Evolutionary conservation across 1,284 basidiomycete species (phyloP).

Genomic region (Apiotrichum gamsii): DNA sequence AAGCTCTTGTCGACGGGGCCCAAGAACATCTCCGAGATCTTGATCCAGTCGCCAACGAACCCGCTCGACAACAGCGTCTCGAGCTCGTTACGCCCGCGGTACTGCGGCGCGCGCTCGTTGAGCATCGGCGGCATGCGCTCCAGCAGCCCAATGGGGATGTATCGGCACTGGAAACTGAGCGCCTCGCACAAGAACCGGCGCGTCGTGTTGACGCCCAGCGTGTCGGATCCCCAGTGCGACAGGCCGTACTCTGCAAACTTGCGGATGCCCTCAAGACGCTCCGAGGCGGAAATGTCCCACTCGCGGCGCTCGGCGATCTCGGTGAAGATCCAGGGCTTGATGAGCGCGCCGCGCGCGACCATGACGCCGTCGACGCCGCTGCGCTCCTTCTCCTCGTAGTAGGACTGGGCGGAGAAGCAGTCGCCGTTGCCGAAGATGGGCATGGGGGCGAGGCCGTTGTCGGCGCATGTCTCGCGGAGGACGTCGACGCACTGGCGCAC

Average conservation of each 20-base stretch:
- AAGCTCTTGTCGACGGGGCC: constrained; percentile 63
- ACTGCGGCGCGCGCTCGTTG: constrained; percentile 85
- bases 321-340: constrained; percentile 94
- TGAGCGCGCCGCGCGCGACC: constrained; percentile 88
- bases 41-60: constrained; percentile 87
- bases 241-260: constrained; percentile 79
- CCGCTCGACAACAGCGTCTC: constrained; percentile 78
- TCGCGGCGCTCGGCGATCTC: constrained; percentile 87
- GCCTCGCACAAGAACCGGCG: constrained; percentile 91
- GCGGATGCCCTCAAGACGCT: constrained; percentile 79
- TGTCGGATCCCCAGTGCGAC: constrained; percentile 74
- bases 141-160: constrained; percentile 88
- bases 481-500: constrained; percentile 78
- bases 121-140: constrained; percentile 73
- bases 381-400: constrained; percentile 62
- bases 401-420: constrained; percentile 69
- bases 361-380: constrained; percentile 89
- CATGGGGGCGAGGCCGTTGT: constrained; percentile 69
- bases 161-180: constrained; percentile 89
- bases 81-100: constrained; percentile 76
- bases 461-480: constrained; percentile 69
- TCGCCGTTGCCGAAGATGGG: constrained; percentile 97
- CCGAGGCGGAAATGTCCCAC: constrained; percentile 89
- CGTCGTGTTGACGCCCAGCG: constrained; percentile 80
- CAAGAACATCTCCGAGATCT: constrained; percentile 89